These are phyloP conservation scores for Mortierella claussenii DNA, from an alignment of 192 early-diverging fungal genomes.

Conservation along the genomic window DNA sequence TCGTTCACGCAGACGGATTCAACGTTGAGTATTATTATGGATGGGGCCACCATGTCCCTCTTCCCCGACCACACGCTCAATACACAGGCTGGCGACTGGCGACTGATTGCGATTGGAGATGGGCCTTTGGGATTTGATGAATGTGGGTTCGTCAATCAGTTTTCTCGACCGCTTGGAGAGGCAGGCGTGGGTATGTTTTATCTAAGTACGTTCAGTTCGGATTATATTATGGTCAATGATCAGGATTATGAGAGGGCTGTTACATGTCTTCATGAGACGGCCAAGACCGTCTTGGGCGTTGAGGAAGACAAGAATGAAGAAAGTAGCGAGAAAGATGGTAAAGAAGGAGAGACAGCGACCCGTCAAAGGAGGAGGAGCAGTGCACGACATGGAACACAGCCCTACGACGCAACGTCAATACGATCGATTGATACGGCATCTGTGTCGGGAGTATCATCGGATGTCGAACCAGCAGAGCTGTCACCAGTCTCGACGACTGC, in stretches of 20 bases:
- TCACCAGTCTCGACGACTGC: constrained; percentile 30
- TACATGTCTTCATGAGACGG: constrained; percentile 19
- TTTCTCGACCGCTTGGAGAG: constrained; percentile 31
- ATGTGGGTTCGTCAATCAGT: constrained; percentile 35
- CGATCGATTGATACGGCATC: constrained; percentile 27
- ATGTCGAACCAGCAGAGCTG: constrained; percentile 10
- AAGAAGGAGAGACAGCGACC: not conserved
- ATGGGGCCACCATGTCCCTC: constrained; percentile 27
- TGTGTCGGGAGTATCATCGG: constrained; percentile 14
- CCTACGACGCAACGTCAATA: constrained; percentile 12
- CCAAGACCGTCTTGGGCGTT: not conserved
- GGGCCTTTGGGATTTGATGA: constrained; percentile 43
- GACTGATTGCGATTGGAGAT: constrained; percentile 44
- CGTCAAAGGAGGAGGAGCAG: not conserved
- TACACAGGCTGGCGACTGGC: constrained; percentile 44
- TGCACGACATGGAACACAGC: not conserved
- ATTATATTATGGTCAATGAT: constrained; percentile 49
- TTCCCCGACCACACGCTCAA: constrained; percentile 53
- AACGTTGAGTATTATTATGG: constrained; percentile 51
- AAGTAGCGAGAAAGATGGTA: not conserved
- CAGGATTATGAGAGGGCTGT: constrained; percentile 46
- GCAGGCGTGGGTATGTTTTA: constrained; percentile 37
- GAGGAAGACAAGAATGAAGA: not conserved
- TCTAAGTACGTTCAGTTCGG: constrained; percentile 44
- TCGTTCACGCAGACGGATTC: constrained; percentile 50